A percentile compares a stretch with the other conserved stretches of the same genome.
Conservation (phyloP, 805 yeast genomes). For the Sungouiella thailandica region DNA sequence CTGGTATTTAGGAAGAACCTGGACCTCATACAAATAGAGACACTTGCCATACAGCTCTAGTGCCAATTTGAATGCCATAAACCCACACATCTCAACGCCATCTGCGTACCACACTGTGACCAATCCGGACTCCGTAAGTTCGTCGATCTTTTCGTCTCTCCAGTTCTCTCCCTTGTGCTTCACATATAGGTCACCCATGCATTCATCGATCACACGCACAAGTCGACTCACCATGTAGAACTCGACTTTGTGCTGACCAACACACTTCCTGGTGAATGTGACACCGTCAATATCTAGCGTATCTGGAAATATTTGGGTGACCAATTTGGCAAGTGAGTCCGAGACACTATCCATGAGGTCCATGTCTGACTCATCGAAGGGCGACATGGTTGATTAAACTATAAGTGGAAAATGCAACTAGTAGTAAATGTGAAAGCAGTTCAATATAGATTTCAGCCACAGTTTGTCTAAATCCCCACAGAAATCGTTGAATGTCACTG, state of each 20-base stretch:
- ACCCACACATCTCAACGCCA: constrained; percentile 28
- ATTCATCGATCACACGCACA: constrained; percentile 21
- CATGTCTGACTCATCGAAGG: constrained; percentile 11
- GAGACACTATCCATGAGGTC: constrained; percentile 7
- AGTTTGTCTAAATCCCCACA: too few relatives aligned
- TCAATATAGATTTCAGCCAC: too few relatives aligned
- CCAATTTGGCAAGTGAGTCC: constrained; percentile 4
- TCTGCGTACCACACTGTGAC: constrained; percentile 33
- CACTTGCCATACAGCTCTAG: constrained; percentile 29
- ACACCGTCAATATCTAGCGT: background rate
- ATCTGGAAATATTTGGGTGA: constrained; percentile 7
- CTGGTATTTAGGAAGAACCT: constrained; percentile 34
- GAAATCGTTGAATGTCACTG: too few relatives aligned
- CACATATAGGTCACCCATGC: constrained; percentile 24
- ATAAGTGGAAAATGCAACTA: too few relatives aligned
- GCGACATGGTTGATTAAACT: too few relatives aligned
- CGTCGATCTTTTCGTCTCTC: constrained; percentile 38
- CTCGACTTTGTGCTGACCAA: background rate
- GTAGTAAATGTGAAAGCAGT: too few relatives aligned
- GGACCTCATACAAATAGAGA: constrained; percentile 56
- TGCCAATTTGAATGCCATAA: constrained; percentile 44
- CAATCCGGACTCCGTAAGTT: constrained; percentile 45
- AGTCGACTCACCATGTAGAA: constrained; percentile 5
- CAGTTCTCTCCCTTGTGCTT: constrained; percentile 33
- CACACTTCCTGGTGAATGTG: constrained; percentile 1